These are phyloP conservation scores for Amanita subjunquillea DNA, from an alignment of 768 basidiomycete species.

Conservation along the genomic window DNA sequence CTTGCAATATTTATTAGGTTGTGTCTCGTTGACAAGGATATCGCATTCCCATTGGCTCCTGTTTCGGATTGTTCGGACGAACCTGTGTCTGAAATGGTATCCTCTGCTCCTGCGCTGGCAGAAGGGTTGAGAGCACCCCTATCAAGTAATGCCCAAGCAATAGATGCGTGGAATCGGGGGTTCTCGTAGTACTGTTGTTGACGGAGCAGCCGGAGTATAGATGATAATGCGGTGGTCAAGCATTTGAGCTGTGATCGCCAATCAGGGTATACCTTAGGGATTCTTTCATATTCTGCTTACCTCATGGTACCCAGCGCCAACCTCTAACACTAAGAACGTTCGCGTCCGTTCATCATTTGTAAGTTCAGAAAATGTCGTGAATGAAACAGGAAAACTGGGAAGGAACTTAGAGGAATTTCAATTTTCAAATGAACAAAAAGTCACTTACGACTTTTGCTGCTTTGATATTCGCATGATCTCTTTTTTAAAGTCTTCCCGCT, in stretches of 20 bases:
- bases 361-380: constrained; percentile 60
- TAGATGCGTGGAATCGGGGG: constrained; percentile 83
- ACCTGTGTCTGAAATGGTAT: constrained; percentile 8
- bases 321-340: constrained; percentile 69
- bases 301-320: constrained; percentile 77
- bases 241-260: constrained; percentile 39
- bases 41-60: constrained; percentile 8
- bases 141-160: constrained; percentile 77
- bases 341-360: constrained; percentile 75
- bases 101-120: constrained; percentile 9
- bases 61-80: too few relatives aligned
- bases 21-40: constrained; percentile 7
- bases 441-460: constrained; percentile 34
- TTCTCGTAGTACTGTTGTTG: constrained; percentile 72
- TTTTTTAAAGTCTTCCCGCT: constrained; percentile 61
- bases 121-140: constrained; percentile 2
- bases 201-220: constrained; percentile 46
- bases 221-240: constrained; percentile 46
- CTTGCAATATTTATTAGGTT: constrained; percentile 5
- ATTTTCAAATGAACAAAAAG: neutral
- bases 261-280: neutral
- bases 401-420: neutral
- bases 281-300: constrained; percentile 24
- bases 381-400: constrained; percentile 61
- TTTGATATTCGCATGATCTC: constrained; percentile 46